A percentile compares a stretch with the other conserved stretches of the same genome.
phyloP scores from a whole-genome alignment of 2,329 filamentous ascomycete genomes.

The Metarhizium sp. region DNA sequence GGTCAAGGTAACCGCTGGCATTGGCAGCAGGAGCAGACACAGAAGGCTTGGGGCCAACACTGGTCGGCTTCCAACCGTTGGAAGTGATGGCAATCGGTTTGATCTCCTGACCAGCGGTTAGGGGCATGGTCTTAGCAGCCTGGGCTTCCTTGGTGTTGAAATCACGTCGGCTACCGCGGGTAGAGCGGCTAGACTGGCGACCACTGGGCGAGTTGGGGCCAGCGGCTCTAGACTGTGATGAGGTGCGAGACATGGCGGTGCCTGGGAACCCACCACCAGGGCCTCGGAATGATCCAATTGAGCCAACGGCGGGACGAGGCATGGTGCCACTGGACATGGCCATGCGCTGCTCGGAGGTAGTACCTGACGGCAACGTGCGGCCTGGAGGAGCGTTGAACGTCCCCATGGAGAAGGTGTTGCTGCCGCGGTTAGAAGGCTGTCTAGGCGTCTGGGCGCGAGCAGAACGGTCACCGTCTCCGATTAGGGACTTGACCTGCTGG shows the following conservation, averaged over 20 bases:
- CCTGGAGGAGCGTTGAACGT: conserved; percentile 46
- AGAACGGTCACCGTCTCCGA: conserved; percentile 67
- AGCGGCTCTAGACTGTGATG: conserved; percentile 47
- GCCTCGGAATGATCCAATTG: conserved; percentile 28
- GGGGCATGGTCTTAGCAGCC: conserved; percentile 79
- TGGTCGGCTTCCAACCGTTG: conserved; percentile 86
- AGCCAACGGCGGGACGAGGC: conserved; percentile 34
- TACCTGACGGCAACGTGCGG: conserved; percentile 60
- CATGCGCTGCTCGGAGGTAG: conserved; percentile 71
- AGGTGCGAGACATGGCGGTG: conserved; percentile 55
- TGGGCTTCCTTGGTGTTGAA: conserved; percentile 55
- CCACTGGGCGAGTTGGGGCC: conserved; percentile 57
- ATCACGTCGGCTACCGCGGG: conserved; percentile 56
- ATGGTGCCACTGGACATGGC: conserved; percentile 48
- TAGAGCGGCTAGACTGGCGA: conserved; percentile 53
- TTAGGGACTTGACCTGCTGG: conserved; percentile 73
- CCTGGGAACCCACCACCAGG: conserved; percentile 51
- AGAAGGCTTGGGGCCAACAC: conserved; percentile 40
- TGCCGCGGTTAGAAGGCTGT: conserved; percentile 42
- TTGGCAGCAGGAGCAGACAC: conserved; percentile 25
- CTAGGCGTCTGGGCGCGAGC: conserved; percentile 47
- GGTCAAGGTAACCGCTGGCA: conserved; percentile 55
- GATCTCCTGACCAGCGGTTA: conserved; percentile 74
- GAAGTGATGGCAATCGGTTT: conserved; percentile 65
- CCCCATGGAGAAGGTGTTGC: conserved; percentile 57